Evolutionary conservation across 139 green algal genomes (phyloP), one percentile per base, ranked within the genome.

Genomic region (Closterium sp.): DNA sequence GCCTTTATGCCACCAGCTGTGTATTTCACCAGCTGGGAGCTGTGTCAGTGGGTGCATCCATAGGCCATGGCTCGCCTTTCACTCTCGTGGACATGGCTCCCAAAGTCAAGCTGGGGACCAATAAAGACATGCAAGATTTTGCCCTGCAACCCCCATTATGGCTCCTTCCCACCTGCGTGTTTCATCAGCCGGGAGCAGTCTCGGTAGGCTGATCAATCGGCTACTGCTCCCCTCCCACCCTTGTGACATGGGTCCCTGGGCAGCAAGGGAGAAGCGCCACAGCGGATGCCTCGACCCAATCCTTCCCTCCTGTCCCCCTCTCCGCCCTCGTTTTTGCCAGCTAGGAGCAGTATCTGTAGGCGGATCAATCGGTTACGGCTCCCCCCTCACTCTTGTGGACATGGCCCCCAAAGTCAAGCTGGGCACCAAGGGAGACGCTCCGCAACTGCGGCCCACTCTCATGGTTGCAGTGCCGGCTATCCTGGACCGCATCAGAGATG

Each of bases 301-400:
- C 38, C 38, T 12, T 23, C 7, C 38, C 38, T 66, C 38, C 16
- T 66, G 38, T 23, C 3, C 4, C 38, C 38, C 38, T 12, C 38
- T 12, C 16, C 3, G 16, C 38, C 38, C 38, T 66, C 21, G 38
- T 23, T 4, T 55, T 66, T 12, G 21, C 38, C 38, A 66, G 38
- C 38, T 66, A 66, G 89, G 89, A 21, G n/a, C 89, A 16, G 81
- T 66, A 43, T 33, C 89, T 5, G 43, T 92, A 83, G 95, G 81
- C 23, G 95, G 92, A 6, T 95, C 98, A 84, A 96, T 93, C 10
- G 90, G 91, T 25, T 95, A 95, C 66, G 93, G 93, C 0, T 93
- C 93, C 2, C 93, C 93, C 33, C 66, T 92, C 7, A 95, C 93
- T 0, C 38, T 95, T 30, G 94, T 92, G 6, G 93, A 95, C 85